phyloP scores from a whole-genome alignment of 2,329 filamentous ascomycete species.

The Fusarium papillatum region DNA sequence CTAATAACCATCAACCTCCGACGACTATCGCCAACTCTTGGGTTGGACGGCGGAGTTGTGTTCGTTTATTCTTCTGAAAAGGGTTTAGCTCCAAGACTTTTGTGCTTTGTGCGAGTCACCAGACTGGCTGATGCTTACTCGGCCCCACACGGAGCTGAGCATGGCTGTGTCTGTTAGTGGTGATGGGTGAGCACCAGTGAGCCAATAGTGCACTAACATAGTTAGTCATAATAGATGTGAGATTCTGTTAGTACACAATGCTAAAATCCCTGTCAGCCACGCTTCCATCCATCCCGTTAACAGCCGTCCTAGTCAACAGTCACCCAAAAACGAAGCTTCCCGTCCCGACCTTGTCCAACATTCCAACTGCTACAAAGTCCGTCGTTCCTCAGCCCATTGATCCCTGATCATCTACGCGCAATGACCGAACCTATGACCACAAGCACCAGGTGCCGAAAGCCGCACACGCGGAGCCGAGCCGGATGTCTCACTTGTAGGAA shows the following conservation, averaged over 20 bases:
- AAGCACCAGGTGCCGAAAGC: slow-evolving; percentile 24
- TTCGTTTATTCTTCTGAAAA: slow-evolving; percentile 40
- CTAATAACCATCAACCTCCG: not conserved
- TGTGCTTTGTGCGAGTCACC: not conserved
- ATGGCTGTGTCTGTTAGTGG: not conserved
- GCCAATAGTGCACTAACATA: not conserved
- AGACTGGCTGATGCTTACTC: slow-evolving; percentile 1
- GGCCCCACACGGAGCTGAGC: not conserved
- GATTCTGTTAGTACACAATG: not conserved
- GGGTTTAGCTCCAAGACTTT: slow-evolving; percentile 22
- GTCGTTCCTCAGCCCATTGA: not conserved
- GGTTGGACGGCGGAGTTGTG: slow-evolving; percentile 12
- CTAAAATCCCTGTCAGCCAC: not conserved
- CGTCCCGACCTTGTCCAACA: not conserved
- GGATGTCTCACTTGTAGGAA: slow-evolving; percentile 40
- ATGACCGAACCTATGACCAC: not conserved
- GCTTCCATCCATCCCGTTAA: not conserved
- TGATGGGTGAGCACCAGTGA: not conserved
- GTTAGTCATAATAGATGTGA: accelerated
- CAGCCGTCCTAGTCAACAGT: not conserved
- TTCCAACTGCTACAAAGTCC: not conserved
- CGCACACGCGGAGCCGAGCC: slow-evolving; percentile 36
- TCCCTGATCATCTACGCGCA: not conserved
- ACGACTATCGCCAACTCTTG: not conserved
- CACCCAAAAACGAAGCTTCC: not conserved